phyloP scores from a whole-genome alignment of 78 protist genomes.

The Polysphondylium violaceum region DNA sequence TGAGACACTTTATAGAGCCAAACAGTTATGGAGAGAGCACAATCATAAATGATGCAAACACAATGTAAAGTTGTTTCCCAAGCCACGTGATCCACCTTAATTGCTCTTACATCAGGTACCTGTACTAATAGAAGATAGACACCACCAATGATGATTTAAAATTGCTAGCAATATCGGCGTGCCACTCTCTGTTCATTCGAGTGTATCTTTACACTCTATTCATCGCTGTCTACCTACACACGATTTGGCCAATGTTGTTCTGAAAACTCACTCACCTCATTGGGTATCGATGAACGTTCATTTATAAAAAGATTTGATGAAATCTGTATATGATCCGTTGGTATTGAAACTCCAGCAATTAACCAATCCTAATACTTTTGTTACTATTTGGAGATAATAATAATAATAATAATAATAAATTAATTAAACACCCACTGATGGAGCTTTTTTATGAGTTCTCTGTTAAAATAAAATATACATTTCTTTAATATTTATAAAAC shows the following conservation, averaged over 20 bases:
- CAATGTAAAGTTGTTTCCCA: constrained; percentile 55
- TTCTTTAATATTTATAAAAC: too few species aligned
- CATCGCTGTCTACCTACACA: constrained; percentile 22
- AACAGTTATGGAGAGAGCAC: constrained; percentile 65
- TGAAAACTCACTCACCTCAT: constrained; percentile 47
- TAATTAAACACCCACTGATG: too few species aligned
- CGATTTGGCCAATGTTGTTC: constrained; percentile 62
- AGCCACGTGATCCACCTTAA: constrained; percentile 20
- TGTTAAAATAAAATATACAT: too few species aligned
- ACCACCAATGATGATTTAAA: constrained; percentile 39
- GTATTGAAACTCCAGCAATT: too few species aligned
- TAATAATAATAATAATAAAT: too few species aligned
- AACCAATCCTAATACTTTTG: too few species aligned
- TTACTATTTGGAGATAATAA: too few species aligned
- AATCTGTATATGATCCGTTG: too few species aligned
- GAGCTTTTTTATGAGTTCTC: too few species aligned
- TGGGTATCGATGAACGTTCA: constrained; percentile 62
- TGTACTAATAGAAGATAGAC: constrained; percentile 25
- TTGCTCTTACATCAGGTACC: constrained; percentile 76
- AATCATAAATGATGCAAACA: constrained; percentile 71
- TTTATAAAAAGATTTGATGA: constrained; percentile 66
- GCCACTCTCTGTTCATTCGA: constrained; percentile 43
- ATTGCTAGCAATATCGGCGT: constrained; percentile 54
- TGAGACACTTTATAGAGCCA: constrained; percentile 64
- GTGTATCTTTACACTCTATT: constrained; percentile 24